These are phyloP conservation scores for Sanghuangporus baumii DNA, from an alignment of 1,284 basidiomycete genomes.

Conservation along the genomic window DNA sequence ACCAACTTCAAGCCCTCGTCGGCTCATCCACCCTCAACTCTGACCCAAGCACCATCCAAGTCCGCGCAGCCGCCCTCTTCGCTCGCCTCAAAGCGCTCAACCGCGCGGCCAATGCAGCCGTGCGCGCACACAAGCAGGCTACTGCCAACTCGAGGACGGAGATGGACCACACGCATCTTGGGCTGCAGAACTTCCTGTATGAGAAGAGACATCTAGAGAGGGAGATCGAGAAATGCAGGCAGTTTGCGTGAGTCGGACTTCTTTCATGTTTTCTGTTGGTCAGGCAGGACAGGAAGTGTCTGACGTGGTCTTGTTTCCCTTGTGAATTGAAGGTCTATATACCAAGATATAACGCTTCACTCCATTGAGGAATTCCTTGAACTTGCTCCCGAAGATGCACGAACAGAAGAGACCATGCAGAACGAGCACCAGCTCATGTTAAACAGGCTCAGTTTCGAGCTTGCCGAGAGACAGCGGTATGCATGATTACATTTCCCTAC, in stretches of 20 bases:
- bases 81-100: slow-evolving; percentile 71
- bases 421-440: slow-evolving; percentile 78
- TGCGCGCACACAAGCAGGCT: slow-evolving; percentile 62
- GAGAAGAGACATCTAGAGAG: slow-evolving; percentile 79
- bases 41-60: slow-evolving; percentile 49
- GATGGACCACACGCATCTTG: slow-evolving; percentile 79
- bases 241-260: slow-evolving; percentile 61
- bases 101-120: slow-evolving; percentile 63
- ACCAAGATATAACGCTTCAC: slow-evolving; percentile 74
- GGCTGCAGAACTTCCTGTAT: slow-evolving; percentile 76
- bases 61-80: slow-evolving; percentile 66
- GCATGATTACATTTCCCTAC: slow-evolving; percentile 16
- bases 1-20: slow-evolving; percentile 57
- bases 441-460: slow-evolving; percentile 74
- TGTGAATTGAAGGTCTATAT: slow-evolving; percentile 56
- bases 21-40: slow-evolving; percentile 36
- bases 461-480: slow-evolving; percentile 74
- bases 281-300: background rate
- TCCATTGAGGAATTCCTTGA: slow-evolving; percentile 55
- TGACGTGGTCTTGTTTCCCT: background rate
- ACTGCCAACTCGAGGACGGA: slow-evolving; percentile 70
- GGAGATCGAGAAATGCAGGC: slow-evolving; percentile 82
- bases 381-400: slow-evolving; percentile 62
- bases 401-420: slow-evolving; percentile 49
- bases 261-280: background rate